Evolutionary conservation across 352 stramenopile species (phyloP).

Genomic region (Phytopythium kandeliae): DNA sequence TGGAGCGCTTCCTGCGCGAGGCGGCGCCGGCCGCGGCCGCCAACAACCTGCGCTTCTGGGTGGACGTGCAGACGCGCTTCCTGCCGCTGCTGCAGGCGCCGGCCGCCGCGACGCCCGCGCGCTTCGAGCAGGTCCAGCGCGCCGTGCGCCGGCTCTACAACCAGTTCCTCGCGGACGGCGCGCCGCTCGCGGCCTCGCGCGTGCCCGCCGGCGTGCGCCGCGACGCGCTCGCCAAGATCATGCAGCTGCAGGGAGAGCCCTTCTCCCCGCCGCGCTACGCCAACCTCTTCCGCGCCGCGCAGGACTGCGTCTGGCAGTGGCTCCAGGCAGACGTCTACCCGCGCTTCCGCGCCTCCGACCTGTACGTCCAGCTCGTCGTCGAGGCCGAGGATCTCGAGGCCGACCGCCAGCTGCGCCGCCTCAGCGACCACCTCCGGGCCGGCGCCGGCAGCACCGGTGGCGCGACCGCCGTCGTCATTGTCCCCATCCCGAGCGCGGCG

Average conservation of each 20-base stretch:
- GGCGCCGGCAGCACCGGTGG: neutral
- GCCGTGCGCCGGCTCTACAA: slow-evolving; percentile 67
- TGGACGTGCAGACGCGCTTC: slow-evolving; percentile 69
- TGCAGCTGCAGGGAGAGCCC: slow-evolving; percentile 65
- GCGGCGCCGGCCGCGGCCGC: slow-evolving; percentile 18
- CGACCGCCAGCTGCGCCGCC: slow-evolving; percentile 46
- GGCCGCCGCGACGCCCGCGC: slow-evolving; percentile 51
- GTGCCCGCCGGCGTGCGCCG: slow-evolving; percentile 49
- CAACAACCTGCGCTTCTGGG: slow-evolving; percentile 67
- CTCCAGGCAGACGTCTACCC: slow-evolving; percentile 56
- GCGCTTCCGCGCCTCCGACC: slow-evolving; percentile 45
- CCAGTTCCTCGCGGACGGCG: slow-evolving; percentile 41
- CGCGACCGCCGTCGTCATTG: neutral
- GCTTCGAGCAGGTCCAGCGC: slow-evolving; percentile 68
- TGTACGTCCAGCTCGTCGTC: slow-evolving; percentile 66
- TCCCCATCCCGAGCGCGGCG: neutral
- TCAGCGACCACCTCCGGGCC: slow-evolving; percentile 49
- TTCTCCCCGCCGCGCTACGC: slow-evolving; percentile 70
- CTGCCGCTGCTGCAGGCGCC: slow-evolving; percentile 58
- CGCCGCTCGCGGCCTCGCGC: slow-evolving; percentile 17
- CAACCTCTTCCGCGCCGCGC: slow-evolving; percentile 57
- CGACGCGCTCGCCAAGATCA: slow-evolving; percentile 57
- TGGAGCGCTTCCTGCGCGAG: slow-evolving; percentile 42
- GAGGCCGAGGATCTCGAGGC: slow-evolving; percentile 68
- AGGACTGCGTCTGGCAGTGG: slow-evolving; percentile 72